Conservation (phyloP, 352 stramenopile species). For the Pythium oligandrum region DNA sequence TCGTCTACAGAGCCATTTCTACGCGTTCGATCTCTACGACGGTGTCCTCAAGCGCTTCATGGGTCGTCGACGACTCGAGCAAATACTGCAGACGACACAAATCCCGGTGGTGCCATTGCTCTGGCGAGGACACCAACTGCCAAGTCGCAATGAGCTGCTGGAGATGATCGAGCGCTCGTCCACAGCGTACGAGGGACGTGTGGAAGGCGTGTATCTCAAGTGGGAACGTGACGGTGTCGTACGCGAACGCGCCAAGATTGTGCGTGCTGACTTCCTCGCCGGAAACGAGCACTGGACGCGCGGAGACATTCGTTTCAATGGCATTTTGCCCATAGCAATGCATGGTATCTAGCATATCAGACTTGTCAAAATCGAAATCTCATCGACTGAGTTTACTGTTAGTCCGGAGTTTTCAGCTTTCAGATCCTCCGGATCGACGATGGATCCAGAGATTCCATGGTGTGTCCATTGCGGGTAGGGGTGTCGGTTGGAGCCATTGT, state of each 20-base stretch:
- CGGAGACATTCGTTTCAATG: constrained; percentile 37
- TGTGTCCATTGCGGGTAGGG: too few relatives aligned
- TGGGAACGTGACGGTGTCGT: constrained; percentile 41
- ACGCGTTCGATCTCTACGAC: constrained; percentile 83
- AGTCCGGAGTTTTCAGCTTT: too few relatives aligned
- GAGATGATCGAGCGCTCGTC: constrained; percentile 34
- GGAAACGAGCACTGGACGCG: constrained; percentile 64
- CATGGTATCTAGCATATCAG: too few relatives aligned
- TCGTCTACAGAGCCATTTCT: constrained; percentile 53
- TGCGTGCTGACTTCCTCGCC: constrained; percentile 56
- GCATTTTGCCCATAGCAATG: neutral
- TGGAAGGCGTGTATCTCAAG: constrained; percentile 57
- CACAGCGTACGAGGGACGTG: constrained; percentile 34
- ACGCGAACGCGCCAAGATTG: constrained; percentile 51
- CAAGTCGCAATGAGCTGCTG: constrained; percentile 24
- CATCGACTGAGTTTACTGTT: too few relatives aligned
- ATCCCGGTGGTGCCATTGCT: constrained; percentile 46
- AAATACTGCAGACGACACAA: constrained; percentile 10
- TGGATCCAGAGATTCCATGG: too few relatives aligned
- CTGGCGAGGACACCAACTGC: constrained; percentile 28
- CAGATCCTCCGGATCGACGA: too few relatives aligned
- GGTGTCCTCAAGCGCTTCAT: constrained; percentile 22
- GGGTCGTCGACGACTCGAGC: constrained; percentile 12
- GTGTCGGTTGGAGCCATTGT: too few relatives aligned
- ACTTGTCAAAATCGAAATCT: too few relatives aligned